A percentile compares a stretch with the other conserved stretches of the same genome.
Conservation (phyloP, 164 flowering plant genomes). For the Berberis thunbergii region DNA sequence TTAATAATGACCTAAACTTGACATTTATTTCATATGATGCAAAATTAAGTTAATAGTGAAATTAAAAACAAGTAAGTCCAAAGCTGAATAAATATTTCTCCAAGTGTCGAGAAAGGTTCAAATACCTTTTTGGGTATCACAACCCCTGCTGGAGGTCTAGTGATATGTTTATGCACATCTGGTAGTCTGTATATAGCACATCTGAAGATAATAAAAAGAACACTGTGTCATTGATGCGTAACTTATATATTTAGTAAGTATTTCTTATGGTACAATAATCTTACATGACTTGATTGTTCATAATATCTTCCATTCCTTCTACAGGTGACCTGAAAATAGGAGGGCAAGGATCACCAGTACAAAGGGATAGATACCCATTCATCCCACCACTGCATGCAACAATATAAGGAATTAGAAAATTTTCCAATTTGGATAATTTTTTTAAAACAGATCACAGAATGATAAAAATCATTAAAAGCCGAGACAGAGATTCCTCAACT, state of each 20-base stretch:
- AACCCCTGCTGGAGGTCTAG: constrained; percentile 79
- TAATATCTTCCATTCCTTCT: constrained; percentile 62
- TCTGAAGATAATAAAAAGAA: constrained; percentile 29
- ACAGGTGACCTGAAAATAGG: constrained; percentile 82
- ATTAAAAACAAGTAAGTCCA: too few species aligned
- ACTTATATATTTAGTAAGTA: constrained; percentile 3
- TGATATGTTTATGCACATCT: constrained; percentile 69
- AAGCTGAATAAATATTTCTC: background rate
- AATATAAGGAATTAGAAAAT: constrained; percentile 35
- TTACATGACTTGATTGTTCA: constrained; percentile 93
- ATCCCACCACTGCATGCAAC: constrained; percentile 84
- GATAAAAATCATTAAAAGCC: too few species aligned
- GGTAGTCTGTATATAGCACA: constrained; percentile 82
- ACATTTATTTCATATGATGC: too few species aligned
- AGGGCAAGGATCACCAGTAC: constrained; percentile 88
- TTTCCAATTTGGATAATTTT: background rate
- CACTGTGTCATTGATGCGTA: background rate
- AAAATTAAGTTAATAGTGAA: too few species aligned
- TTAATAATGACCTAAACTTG: too few species aligned
- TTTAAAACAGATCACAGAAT: background rate
- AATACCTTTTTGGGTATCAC: constrained; percentile 65
- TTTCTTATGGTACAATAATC: constrained; percentile 4
- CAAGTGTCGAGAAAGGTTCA: background rate
- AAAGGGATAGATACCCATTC: constrained; percentile 90
- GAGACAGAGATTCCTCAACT: too few species aligned